These are phyloP conservation scores for Monosporascus sp. DNA, from an alignment of 2,329 filamentous ascomycete species.

Conservation along the genomic window DNA sequence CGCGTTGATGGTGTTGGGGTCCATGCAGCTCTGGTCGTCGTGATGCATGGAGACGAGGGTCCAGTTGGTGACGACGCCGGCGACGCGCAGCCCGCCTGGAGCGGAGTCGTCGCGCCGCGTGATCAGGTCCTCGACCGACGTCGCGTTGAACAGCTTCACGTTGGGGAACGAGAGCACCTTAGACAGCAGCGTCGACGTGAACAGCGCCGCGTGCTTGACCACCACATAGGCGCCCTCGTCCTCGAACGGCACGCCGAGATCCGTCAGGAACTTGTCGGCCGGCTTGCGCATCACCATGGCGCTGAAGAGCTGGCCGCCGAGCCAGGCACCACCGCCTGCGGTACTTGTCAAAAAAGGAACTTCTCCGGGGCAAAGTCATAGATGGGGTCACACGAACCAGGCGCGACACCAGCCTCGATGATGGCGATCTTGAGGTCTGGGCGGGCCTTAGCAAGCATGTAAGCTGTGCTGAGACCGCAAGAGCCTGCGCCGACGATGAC, in stretches of 20 bases:
- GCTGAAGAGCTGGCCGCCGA: slow-evolving; percentile 89
- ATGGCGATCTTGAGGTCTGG: slow-evolving; percentile 90
- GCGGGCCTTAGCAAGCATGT: slow-evolving; percentile 74
- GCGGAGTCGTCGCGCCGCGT: slow-evolving; percentile 59
- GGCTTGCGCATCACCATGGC: slow-evolving; percentile 96
- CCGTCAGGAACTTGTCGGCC: slow-evolving; percentile 75
- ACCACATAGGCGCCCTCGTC: slow-evolving; percentile 86
- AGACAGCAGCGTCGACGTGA: slow-evolving; percentile 81
- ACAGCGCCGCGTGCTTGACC: slow-evolving; percentile 89
- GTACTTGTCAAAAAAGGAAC: slow-evolving; percentile 14
- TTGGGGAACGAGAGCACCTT: slow-evolving; percentile 82
- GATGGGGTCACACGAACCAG: slow-evolving; percentile 38
- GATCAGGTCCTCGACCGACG: slow-evolving; percentile 86
- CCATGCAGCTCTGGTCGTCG: slow-evolving; percentile 91
- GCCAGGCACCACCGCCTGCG: slow-evolving; percentile 77
- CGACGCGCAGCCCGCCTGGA: slow-evolving; percentile 59
- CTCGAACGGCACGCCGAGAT: slow-evolving; percentile 79
- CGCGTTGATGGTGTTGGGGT: slow-evolving; percentile 94
- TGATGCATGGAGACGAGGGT: slow-evolving; percentile 84
- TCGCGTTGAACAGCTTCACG: slow-evolving; percentile 95
- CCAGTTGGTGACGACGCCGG: slow-evolving; percentile 94
- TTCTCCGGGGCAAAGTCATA: background rate
- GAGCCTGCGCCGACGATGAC: slow-evolving; percentile 90
- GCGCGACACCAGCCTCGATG: slow-evolving; percentile 81
- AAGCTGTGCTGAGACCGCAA: slow-evolving; percentile 80